These are phyloP conservation scores for Cladosporium sp. DNA, from an alignment of 2,329 filamentous ascomycete genomes.

Conservation along the genomic window DNA sequence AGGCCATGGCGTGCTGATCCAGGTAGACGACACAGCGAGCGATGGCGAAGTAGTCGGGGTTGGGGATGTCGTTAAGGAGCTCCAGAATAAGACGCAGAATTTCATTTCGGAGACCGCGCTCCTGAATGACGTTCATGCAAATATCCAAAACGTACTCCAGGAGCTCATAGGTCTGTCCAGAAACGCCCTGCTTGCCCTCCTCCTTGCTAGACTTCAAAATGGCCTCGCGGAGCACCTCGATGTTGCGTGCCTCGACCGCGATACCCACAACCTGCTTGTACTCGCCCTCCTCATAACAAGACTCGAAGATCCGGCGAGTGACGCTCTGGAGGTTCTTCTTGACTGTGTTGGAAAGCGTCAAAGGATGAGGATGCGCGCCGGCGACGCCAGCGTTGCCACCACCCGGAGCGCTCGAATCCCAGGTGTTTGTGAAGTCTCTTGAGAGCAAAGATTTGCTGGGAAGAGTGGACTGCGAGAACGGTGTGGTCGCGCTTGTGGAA, in stretches of 20 bases:
- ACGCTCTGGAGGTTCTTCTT: slow-evolving; percentile 79
- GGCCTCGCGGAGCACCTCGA: slow-evolving; percentile 81
- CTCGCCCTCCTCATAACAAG: slow-evolving; percentile 79
- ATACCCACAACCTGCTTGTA: slow-evolving; percentile 97
- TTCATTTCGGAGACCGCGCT: slow-evolving; percentile 78
- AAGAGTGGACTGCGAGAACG: slow-evolving; percentile 89
- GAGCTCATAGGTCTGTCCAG: slow-evolving; percentile 77
- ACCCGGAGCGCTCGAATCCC: slow-evolving; percentile 58
- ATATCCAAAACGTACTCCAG: slow-evolving; percentile 97
- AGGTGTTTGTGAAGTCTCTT: slow-evolving; percentile 68
- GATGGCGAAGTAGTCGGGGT: slow-evolving; percentile 95
- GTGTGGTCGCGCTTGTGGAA: slow-evolving; percentile 82
- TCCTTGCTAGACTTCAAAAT: slow-evolving; percentile 89
- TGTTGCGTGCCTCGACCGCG: slow-evolving; percentile 88
- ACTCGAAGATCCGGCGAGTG: slow-evolving; percentile 88
- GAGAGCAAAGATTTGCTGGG: slow-evolving; percentile 96
- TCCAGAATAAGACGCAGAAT: slow-evolving; percentile 92
- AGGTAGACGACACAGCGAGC: slow-evolving; percentile 97
- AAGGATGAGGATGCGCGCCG: slow-evolving; percentile 57
- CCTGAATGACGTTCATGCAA: slow-evolving; percentile 97
- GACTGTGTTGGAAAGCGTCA: slow-evolving; percentile 72
- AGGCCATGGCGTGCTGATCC: slow-evolving; percentile 87
- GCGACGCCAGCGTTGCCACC: slow-evolving; percentile 58
- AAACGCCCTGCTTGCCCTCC: slow-evolving; percentile 67
- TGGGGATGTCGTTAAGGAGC: slow-evolving; percentile 88